A percentile compares a stretch with the other conserved stretches of the same genome.
Evolutionary conservation across 2,329 filamentous ascomycete genomes (phyloP).

Genomic region (Colletotrichum sp.): DNA sequence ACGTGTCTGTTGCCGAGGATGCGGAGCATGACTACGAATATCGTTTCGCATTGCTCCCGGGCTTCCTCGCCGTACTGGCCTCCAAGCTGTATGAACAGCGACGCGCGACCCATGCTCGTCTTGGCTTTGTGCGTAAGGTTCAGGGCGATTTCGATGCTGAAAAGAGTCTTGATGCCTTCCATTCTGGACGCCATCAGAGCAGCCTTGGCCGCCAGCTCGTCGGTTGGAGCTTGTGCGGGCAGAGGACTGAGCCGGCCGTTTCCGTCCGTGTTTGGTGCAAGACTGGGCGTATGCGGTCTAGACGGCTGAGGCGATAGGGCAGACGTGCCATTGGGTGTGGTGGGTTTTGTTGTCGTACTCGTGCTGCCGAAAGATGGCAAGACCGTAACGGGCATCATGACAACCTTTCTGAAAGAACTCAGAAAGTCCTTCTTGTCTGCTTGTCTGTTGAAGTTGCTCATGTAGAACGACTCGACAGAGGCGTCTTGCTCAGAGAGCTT

Average conservation of each 20-base stretch:
- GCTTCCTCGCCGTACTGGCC: conserved; percentile 83
- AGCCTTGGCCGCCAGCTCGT: conserved; percentile 95
- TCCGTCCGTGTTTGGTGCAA: conserved; percentile 39
- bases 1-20: conserved; percentile 87
- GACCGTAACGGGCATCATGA: conserved; percentile 98
- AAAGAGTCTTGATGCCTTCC: conserved; percentile 92
- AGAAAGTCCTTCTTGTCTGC: conserved; percentile 97
- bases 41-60: conserved; percentile 84
- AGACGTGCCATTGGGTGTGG: conserved; percentile 32
- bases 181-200: conserved; percentile 94
- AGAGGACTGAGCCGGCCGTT: conserved; percentile 45
- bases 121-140: conserved; percentile 90
- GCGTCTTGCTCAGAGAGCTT: conserved; percentile 91
- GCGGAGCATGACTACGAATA: conserved; percentile 84
- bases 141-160: conserved; percentile 94
- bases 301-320: conserved; percentile 43
- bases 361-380: conserved; percentile 65
- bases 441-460: conserved; percentile 92
- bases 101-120: conserved; percentile 81
- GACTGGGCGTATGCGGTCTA: conserved; percentile 53
- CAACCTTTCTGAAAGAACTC: conserved; percentile 95
- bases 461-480: conserved; percentile 89
- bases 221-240: conserved; percentile 75
- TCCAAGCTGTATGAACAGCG: conserved; percentile 80
- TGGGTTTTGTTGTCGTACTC: conserved; percentile 19